Conservation (phyloP, 2,329 filamentous ascomycete species). For the Alternaria postmessia region DNA sequence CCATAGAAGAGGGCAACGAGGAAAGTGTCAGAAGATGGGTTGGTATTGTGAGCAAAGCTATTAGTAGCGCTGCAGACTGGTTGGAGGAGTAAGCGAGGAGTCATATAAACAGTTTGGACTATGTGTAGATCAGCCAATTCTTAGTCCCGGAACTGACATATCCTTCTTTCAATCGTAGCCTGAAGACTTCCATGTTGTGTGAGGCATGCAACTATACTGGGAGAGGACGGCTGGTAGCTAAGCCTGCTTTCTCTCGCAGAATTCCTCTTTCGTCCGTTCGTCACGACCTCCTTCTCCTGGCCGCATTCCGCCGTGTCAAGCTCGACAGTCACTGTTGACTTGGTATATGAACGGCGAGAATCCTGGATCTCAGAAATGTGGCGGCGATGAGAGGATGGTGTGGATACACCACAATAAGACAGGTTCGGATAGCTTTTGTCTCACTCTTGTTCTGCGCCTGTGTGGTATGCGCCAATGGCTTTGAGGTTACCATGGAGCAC, state of each 20-base stretch:
- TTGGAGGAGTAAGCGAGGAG: slow-evolving; percentile 30
- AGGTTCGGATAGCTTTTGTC: not conserved
- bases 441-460: not conserved
- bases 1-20: slow-evolving; percentile 61
- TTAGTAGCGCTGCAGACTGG: slow-evolving; percentile 47
- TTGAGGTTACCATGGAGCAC: not conserved
- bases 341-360: not conserved
- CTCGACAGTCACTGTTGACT: not conserved
- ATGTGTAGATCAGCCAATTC: not conserved
- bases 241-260: not conserved
- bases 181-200: not conserved
- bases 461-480: not conserved
- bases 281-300: not conserved
- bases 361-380: not conserved
- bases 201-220: not conserved
- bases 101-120: not conserved
- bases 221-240: not conserved
- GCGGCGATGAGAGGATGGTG: not conserved
- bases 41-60: slow-evolving; percentile 49
- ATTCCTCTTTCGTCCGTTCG: not conserved
- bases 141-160: not conserved
- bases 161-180: not conserved
- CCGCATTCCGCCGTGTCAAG: not conserved
- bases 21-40: slow-evolving; percentile 53
- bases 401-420: not conserved